Evolutionary conservation across 768 basidiomycete species (phyloP).

Genomic region (Pulveroboletus sp.): DNA sequence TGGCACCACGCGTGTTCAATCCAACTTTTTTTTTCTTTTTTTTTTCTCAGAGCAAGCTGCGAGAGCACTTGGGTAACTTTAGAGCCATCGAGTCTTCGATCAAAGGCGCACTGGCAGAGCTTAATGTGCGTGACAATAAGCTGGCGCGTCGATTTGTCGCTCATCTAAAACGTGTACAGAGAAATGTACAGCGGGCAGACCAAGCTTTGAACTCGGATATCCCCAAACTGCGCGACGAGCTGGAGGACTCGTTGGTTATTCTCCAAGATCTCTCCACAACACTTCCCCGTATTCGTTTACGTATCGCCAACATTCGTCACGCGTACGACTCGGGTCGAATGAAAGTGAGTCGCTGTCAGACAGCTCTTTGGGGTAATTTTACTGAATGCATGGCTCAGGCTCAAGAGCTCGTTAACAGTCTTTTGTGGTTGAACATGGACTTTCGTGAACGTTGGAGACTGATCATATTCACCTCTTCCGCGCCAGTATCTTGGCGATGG

Average conservation of each 20-base stretch:
- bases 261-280: conserved; percentile 53
- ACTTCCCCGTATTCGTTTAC: conserved; percentile 57
- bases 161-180: conserved; percentile 32
- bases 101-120: conserved; percentile 55
- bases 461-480: conserved; percentile 67
- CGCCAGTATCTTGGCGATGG: conserved; percentile 71
- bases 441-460: conserved; percentile 71
- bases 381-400: conserved; percentile 41
- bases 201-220: conserved; percentile 54
- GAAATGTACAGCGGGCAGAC: conserved; percentile 55
- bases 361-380: background rate
- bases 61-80: conserved; percentile 70
- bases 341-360: conserved; percentile 42
- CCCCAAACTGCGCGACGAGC: conserved; percentile 55
- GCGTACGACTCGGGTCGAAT: conserved; percentile 68
- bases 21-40: background rate
- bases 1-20: background rate
- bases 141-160: background rate
- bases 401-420: conserved; percentile 53
- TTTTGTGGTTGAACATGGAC: conserved; percentile 75
- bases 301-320: conserved; percentile 56
- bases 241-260: conserved; percentile 56
- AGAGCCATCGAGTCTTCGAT: conserved; percentile 66
- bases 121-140: conserved; percentile 45
- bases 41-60: conserved; percentile 49